Conservation (phyloP, 352 stramenopile genomes). For the Phytophthora sojae region DNA sequence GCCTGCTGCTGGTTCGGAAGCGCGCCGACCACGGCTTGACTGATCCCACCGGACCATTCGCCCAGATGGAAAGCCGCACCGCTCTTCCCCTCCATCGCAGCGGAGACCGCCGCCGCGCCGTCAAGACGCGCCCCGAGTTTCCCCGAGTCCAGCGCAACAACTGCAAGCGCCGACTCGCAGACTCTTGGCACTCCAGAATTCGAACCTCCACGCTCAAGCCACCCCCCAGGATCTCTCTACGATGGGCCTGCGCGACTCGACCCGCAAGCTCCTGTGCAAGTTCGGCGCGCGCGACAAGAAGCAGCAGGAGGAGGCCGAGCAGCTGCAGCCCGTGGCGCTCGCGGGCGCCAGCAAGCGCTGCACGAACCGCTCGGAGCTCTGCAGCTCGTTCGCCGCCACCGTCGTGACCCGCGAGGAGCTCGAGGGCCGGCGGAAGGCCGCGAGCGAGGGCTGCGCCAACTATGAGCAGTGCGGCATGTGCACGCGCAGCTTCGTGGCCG, state of each 20-base stretch:
- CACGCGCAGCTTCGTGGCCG: conserved; percentile 61
- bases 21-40: conserved; percentile 9
- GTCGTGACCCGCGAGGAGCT: conserved; percentile 49
- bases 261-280: conserved; percentile 57
- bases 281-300: conserved; percentile 58
- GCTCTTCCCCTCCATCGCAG: conserved; percentile 32
- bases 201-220: conserved; percentile 6
- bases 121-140: conserved; percentile 18
- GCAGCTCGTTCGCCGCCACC: conserved; percentile 68
- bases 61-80: conserved; percentile 34
- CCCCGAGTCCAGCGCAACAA: conserved; percentile 20
- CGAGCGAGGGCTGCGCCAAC: conserved; percentile 52
- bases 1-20: conserved; percentile 11
- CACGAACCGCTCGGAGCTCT: conserved; percentile 58
- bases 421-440: conserved; percentile 52
- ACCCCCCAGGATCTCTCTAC: neutral
- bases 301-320: conserved; percentile 56
- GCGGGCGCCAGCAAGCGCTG: conserved; percentile 70
- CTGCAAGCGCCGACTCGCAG: neutral
- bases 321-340: conserved; percentile 73
- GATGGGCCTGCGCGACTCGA: conserved; percentile 60
- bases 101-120: neutral
- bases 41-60: conserved; percentile 31
- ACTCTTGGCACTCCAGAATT: conserved; percentile 9
- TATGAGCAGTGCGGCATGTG: conserved; percentile 70